A percentile compares a stretch with the other conserved stretches of the same genome.
These are phyloP conservation scores for Umbelopsis isabellina DNA, from an alignment of 192 early-diverging fungal genomes.

Conservation along the genomic window DNA sequence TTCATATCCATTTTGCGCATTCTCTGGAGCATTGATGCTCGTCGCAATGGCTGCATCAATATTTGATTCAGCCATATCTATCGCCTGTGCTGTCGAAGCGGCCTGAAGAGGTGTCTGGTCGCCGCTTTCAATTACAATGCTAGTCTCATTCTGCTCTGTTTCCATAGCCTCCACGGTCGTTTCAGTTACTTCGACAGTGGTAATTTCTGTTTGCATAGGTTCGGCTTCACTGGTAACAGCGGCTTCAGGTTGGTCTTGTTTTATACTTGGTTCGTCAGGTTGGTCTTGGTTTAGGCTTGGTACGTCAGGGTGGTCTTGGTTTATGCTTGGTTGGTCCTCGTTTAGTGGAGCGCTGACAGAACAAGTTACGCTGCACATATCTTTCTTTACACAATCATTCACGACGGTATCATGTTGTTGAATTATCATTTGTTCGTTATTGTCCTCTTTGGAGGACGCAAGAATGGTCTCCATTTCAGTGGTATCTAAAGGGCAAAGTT, in stretches of 20 bases:
- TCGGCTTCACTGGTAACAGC: neutral
- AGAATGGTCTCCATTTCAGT: conserved; percentile 2
- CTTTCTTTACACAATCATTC: conserved; percentile 8
- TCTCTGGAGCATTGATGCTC: neutral
- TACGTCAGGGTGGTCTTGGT: too few species aligned
- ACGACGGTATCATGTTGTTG: conserved; percentile 20
- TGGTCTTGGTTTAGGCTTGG: neutral
- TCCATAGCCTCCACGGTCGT: neutral
- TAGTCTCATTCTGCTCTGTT: too few species aligned
- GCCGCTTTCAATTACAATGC: too few species aligned
- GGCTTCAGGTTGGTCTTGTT: too few species aligned
- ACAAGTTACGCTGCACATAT: neutral
- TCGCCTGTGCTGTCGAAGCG: too few species aligned
- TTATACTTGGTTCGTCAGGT: neutral
- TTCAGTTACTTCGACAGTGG: neutral
- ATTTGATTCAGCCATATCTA: neutral
- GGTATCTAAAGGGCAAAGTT: neutral
- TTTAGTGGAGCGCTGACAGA: too few species aligned
- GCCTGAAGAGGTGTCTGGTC: too few species aligned
- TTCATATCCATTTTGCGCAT: neutral
- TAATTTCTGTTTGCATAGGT: neutral
- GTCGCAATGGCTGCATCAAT: conserved; percentile 6
- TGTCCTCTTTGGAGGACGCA: neutral
- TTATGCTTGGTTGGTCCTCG: neutral
- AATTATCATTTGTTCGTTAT: neutral